phyloP scores from a whole-genome alignment of 192 early-diverging fungal genomes.

The Linnemannia zychae region DNA sequence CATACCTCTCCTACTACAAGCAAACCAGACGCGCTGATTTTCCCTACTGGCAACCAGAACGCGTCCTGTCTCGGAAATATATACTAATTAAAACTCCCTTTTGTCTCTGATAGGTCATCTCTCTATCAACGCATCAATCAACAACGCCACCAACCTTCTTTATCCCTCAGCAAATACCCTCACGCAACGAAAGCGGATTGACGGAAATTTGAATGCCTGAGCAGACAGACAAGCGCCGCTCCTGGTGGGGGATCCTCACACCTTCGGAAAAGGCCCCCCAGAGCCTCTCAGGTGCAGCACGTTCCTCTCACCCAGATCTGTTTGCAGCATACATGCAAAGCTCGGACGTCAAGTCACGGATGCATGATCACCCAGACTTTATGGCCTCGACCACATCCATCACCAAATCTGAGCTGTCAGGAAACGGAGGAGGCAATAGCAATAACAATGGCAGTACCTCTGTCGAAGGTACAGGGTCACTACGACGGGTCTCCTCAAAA shows the following conservation, averaged over 20 bases:
- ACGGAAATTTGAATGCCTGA: slow-evolving; percentile 38
- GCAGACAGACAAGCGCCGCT: slow-evolving; percentile 49
- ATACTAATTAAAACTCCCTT: neutral
- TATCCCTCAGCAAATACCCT: neutral
- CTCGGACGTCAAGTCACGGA: slow-evolving; percentile 15
- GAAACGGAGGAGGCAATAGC: neutral
- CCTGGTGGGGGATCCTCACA: slow-evolving; percentile 50
- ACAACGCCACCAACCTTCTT: neutral
- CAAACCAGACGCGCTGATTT: too few species aligned
- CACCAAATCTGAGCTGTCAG: neutral
- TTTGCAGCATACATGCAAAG: slow-evolving; percentile 11
- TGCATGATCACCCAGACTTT: slow-evolving; percentile 14
- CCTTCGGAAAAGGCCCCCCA: slow-evolving; percentile 14
- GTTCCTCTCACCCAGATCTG: slow-evolving; percentile 31
- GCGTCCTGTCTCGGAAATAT: too few species aligned
- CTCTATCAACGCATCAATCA: neutral
- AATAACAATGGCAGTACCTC: neutral
- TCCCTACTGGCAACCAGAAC: too few species aligned
- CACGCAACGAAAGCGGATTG: neutral
- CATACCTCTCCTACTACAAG: too few species aligned
- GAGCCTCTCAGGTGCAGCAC: neutral
- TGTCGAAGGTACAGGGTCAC: slow-evolving; percentile 9
- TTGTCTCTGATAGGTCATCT: neutral
- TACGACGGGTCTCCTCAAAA: slow-evolving; percentile 39
- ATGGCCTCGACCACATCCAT: neutral